Conservation (phyloP, 2,329 filamentous ascomycete species). For the Alternaria triticina region DNA sequence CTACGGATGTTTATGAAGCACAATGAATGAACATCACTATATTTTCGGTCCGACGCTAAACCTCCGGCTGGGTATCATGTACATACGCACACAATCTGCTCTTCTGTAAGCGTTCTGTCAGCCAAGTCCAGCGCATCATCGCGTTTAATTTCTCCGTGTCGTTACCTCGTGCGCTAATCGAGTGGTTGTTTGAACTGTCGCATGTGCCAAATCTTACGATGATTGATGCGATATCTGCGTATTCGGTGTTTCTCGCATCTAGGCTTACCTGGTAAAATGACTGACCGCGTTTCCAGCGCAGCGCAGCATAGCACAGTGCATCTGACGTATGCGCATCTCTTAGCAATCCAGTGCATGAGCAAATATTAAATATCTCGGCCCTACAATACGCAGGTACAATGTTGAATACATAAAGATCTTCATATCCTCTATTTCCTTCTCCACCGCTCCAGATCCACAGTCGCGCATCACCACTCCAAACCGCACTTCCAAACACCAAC, state of each 20-base stretch:
- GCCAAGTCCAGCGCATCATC: neutral
- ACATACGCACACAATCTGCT: neutral
- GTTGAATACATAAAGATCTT: neutral
- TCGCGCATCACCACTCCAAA: neutral
- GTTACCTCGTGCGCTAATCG: neutral
- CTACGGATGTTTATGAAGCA: neutral
- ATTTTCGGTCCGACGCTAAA: neutral
- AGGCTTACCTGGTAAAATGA: neutral
- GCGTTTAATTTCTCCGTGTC: neutral
- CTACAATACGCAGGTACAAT: neutral
- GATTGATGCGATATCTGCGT: neutral
- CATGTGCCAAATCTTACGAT: neutral
- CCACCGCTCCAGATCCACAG: neutral
- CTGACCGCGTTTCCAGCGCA: neutral
- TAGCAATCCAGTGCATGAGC: neutral
- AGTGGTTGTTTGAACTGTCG: neutral
- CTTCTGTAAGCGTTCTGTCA: neutral
- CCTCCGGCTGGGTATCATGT: neutral
- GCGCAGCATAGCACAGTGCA: neutral
- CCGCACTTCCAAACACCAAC: neutral
- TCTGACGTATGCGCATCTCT: neutral
- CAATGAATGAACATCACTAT: neutral
- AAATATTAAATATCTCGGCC: neutral
- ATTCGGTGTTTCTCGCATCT: neutral
- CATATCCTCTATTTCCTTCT: neutral